These are phyloP conservation scores for Globisporangium splendens DNA, from an alignment of 352 stramenopile genomes.

Conservation along the genomic window DNA sequence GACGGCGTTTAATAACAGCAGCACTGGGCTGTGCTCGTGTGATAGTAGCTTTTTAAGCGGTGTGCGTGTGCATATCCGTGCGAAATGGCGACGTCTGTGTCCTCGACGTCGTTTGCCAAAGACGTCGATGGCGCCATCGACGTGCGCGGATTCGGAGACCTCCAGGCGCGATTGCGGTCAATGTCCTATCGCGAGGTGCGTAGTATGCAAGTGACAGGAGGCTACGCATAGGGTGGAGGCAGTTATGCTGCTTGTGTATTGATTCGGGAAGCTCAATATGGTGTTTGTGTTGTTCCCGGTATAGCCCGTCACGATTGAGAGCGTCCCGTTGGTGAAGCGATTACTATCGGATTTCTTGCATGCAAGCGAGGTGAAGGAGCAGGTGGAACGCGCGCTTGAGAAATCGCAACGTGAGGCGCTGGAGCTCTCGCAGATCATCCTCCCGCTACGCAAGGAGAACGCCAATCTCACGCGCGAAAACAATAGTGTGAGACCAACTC, in stretches of 20 bases:
- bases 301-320: slow-evolving; percentile 59
- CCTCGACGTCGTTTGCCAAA: slow-evolving; percentile 38
- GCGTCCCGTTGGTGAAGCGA: slow-evolving; percentile 46
- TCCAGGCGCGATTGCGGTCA: slow-evolving; percentile 53
- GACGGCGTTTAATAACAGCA: too few relatives aligned
- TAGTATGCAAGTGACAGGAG: not conserved
- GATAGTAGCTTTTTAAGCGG: too few relatives aligned
- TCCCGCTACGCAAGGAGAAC: slow-evolving; percentile 77
- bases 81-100: slow-evolving; percentile 21
- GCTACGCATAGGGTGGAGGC: not conserved
- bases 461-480: slow-evolving; percentile 68
- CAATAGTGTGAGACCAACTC: slow-evolving; percentile 48
- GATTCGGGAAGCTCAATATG: not conserved
- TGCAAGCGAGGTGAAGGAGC: slow-evolving; percentile 25
- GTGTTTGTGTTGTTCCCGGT: not conserved
- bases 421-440: slow-evolving; percentile 61
- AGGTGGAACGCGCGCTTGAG: slow-evolving; percentile 42
- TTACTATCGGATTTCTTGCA: slow-evolving; percentile 55
- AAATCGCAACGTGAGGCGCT: slow-evolving; percentile 54
- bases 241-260: not conserved
- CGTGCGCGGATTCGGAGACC: slow-evolving; percentile 46
- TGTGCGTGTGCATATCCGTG: not conserved
- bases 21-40: too few relatives aligned
- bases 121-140: slow-evolving; percentile 24
- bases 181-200: slow-evolving; percentile 56